Evolutionary conservation across 352 stramenopile species (phyloP).

Genomic region (Blastocystis sp.): DNA sequence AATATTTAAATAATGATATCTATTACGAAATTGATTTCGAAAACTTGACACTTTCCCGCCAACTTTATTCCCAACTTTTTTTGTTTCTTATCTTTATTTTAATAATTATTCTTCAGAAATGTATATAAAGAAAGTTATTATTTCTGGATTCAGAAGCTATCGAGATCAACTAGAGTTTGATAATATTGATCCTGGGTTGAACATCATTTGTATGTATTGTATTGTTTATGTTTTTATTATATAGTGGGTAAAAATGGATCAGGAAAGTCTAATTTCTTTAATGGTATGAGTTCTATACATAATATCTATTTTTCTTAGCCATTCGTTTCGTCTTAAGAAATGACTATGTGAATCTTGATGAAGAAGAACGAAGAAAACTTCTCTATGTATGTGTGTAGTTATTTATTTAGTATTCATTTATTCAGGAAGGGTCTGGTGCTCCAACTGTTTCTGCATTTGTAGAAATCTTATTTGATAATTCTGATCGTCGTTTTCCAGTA

Average conservation of each 20-base stretch:
- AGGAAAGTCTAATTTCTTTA: constrained; percentile 82
- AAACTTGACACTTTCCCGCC: no score
- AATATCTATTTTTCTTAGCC: constrained; percentile 45
- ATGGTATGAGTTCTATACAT: constrained; percentile 43
- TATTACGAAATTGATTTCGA: no score
- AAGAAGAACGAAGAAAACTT: constrained; percentile 69
- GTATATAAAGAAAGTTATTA: constrained; percentile 84
- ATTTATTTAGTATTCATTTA: constrained; percentile 1
- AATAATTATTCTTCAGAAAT: no score
- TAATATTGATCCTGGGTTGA: constrained; percentile 58
- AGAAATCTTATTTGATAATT: constrained; percentile 98
- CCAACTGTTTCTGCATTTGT: constrained; percentile 89
- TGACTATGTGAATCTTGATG: constrained; percentile 65
- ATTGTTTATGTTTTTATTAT: background rate
- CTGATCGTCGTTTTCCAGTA: constrained; percentile 68
- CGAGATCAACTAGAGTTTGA: constrained; percentile 56
- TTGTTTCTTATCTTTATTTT: no score
- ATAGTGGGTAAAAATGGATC: constrained; percentile 78
- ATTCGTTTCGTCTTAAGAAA: constrained; percentile 85
- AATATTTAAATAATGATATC: no score
- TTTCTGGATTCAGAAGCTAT: constrained; percentile 81
- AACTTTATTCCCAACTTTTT: no score
- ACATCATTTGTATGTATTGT: constrained; percentile 58
- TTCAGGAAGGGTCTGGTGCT: constrained; percentile 54
- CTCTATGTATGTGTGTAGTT: constrained; percentile 79